phyloP scores from a whole-genome alignment of 78 protist genomes.

The Dictyostelium firmibasis region DNA sequence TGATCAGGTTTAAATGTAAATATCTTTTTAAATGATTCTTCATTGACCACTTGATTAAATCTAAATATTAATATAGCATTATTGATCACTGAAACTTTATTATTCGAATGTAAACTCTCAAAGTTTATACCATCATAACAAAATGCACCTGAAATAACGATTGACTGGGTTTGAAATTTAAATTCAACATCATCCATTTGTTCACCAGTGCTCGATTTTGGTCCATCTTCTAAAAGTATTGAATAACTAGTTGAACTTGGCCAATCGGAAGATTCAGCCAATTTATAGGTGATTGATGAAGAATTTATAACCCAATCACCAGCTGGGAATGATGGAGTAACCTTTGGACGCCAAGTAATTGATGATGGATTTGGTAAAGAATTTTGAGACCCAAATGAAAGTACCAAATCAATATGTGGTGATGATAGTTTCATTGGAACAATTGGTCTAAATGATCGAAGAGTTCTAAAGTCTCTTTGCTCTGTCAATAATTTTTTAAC shows the following conservation, averaged over 20 bases:
- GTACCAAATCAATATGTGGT: neutral
- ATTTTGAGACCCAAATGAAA: neutral
- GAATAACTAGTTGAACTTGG: neutral
- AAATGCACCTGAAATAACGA: neutral
- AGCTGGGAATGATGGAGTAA: conserved; percentile 34
- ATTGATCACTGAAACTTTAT: neutral
- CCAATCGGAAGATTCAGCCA: neutral
- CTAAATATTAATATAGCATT: neutral
- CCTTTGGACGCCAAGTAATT: conserved; percentile 47
- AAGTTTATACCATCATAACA: neutral
- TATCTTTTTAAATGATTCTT: conserved; percentile 8
- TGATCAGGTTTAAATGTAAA: neutral
- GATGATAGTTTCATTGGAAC: neutral
- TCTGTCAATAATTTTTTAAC: neutral
- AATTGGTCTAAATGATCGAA: neutral
- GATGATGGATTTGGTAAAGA: neutral
- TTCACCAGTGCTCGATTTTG: neutral
- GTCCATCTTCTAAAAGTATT: conserved; percentile 25
- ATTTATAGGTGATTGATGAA: neutral
- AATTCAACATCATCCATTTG: conserved; percentile 15
- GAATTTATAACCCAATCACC: neutral
- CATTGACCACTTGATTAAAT: conserved; percentile 37
- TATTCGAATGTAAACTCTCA: neutral
- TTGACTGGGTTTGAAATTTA: neutral
- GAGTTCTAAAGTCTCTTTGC: neutral